Percentiles rank a stretch among this genome's conserved stretches.
phyloP scores from a whole-genome alignment of 805 yeast genomes.

The Pichia deserticola region DNA sequence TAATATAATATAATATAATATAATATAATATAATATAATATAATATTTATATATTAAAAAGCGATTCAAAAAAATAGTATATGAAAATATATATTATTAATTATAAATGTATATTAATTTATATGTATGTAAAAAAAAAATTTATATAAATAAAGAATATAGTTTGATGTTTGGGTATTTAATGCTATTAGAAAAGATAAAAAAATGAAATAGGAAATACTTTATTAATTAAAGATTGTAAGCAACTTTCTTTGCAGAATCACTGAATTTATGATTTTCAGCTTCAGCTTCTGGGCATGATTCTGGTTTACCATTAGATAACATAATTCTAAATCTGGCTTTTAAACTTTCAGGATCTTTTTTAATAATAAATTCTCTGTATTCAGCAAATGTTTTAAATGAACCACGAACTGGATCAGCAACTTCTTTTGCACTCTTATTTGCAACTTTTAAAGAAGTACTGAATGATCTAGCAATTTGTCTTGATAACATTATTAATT shows the following conservation, averaged over 20 bases:
- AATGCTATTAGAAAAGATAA: background rate
- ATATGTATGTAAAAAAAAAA: no score
- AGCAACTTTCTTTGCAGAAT: constrained; percentile 13
- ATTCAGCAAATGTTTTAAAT: constrained; percentile 22
- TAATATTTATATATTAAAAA: no score
- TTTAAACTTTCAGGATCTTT: constrained; percentile 14
- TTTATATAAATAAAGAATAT: no score
- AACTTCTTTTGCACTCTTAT: background rate
- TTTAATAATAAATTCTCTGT: constrained; percentile 16
- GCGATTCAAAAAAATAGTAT: no score
- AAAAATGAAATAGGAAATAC: background rate
- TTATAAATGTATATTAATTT: no score
- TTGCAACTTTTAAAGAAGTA: background rate
- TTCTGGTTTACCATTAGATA: constrained; percentile 8
- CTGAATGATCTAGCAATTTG: constrained; percentile 3
- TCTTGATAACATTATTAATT: background rate
- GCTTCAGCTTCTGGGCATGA: constrained; percentile 11
- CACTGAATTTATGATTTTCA: constrained; percentile 8
- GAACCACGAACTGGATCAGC: constrained; percentile 7
- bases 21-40: no score
- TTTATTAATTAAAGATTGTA: constrained; percentile 4
- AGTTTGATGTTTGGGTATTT: no score
- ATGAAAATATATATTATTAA: no score
- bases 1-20: no score
- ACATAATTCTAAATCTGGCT: constrained; percentile 14